Evolutionary conservation across 257 asterid genomes (phyloP), one percentile per base, ranked within the genome.

Genomic region (Solanum clarkiae): DNA sequence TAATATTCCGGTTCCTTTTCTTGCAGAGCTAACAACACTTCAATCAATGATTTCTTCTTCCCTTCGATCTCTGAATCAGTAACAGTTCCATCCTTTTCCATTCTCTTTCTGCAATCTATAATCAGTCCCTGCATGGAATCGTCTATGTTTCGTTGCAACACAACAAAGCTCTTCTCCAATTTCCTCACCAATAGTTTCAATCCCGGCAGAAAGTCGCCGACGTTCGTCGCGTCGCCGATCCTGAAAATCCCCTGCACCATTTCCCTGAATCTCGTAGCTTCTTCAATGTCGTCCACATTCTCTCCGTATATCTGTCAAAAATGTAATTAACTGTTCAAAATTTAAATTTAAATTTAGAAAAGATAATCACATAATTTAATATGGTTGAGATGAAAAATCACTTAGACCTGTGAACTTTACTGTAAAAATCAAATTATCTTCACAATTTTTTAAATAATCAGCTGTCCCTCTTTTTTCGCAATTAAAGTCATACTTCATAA

Each of bases 1-100:
- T 93, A 93, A 81, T 90, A 91, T 8, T 88, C 91, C 0, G 96
- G 94, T 47, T 93, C 92, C 10, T 85, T 87, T 88, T 88, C 92
- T 88, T 89, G 92, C 88, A 91, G 86, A 1, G 62, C 83, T 88
- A 91, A 45, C 83, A 91, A 63, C 71, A 91, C 88, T 56, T 88
- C 91, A 69, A 89, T 88, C 92, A 93, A 75, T 1, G 91, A 91
- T 53, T 91, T 91, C 79, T 87, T 79, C 36, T 87, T 86, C 88
- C 79, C 88, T 63, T 55, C 84, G 2, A 9, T 62, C 24, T 54
- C 91, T 0, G 68, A 66, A 22, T 81, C 80, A 29, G 40, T 86
- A 20, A 47, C 81, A 7, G 79, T 87, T 24, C 85, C 84, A 12
- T n/a, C 22, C 2, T 86, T 84, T 53, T 22, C 80, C 74, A 91